Evolutionary conservation across 306 rosid genomes (phyloP).

Genomic region (Cyclanthera cordifolia): DNA sequence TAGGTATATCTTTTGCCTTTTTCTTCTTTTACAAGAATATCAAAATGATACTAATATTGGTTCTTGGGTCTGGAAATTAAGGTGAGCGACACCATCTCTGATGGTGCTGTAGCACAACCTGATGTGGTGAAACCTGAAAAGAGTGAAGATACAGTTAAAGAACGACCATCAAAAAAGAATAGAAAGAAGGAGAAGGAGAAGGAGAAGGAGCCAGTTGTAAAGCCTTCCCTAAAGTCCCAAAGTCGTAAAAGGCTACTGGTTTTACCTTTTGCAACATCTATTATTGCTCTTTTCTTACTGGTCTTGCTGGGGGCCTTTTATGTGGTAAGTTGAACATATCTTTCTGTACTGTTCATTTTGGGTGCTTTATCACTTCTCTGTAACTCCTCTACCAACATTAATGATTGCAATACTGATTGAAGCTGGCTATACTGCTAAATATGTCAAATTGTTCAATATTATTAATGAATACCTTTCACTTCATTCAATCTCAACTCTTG

Average conservation of each 20-base stretch:
- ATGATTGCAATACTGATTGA: not conserved
- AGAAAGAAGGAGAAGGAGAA: conserved; percentile 82
- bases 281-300: conserved; percentile 69
- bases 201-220: conserved; percentile 72
- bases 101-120: conserved; percentile 29
- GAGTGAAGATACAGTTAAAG: conserved; percentile 55
- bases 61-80: conserved; percentile 29
- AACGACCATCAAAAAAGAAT: conserved; percentile 60
- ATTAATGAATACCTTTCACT: not conserved
- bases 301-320: conserved; percentile 89
- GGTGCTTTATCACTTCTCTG: not conserved
- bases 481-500: not conserved
- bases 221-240: conserved; percentile 52
- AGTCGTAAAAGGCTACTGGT: conserved; percentile 76
- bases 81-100: conserved; percentile 53
- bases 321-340: conserved; percentile 54
- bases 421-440: not conserved
- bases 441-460: not conserved
- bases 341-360: conserved; percentile 1
- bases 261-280: conserved; percentile 78
- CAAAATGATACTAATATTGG: conserved; percentile 12
- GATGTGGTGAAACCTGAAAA: conserved; percentile 55
- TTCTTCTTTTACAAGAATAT: conserved; percentile 3
- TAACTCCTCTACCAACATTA: not conserved
- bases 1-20: not conserved